A percentile compares a stretch with the other conserved stretches of the same genome.
Evolutionary conservation across 2,329 filamentous ascomycete genomes (phyloP).

Genomic region (Chrysoporthe cubensis): DNA sequence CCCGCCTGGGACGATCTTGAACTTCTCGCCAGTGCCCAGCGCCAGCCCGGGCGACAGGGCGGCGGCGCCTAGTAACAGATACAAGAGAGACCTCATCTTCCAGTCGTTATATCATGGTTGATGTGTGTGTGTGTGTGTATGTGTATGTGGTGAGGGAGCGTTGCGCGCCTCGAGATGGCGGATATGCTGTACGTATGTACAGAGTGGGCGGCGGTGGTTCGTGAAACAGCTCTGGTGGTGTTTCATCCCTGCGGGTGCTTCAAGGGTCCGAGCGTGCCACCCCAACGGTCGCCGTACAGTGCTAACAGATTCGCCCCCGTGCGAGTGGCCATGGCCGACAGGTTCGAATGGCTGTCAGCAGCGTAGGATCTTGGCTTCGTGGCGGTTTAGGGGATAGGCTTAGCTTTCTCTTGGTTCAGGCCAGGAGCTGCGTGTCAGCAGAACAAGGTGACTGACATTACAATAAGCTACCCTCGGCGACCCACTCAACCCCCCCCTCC

Average conservation of each 20-base stretch:
- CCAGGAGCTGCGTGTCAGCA: background rate
- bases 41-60: constrained; percentile 17
- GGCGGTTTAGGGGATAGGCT: too few relatives aligned
- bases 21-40: constrained; percentile 25
- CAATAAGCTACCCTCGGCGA: background rate
- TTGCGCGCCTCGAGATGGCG: background rate
- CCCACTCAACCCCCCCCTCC: background rate
- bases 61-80: constrained; percentile 10
- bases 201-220: background rate
- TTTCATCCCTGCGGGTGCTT: background rate
- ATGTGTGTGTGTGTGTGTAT: background rate
- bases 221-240: constrained; percentile 4
- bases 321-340: constrained; percentile 7
- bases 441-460: background rate
- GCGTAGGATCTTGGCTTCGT: background rate
- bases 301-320: background rate
- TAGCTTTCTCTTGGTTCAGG: too few relatives aligned
- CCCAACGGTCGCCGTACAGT: background rate
- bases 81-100: constrained; percentile 17
- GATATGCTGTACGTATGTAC: background rate
- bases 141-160: background rate
- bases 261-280: background rate
- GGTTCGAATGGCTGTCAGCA: constrained; percentile 7
- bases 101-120: constrained; percentile 5
- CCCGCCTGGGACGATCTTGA: constrained; percentile 38